Percentiles rank a stretch among this genome's conserved stretches.
These are phyloP conservation scores for Macrolepiota albuminosa DNA, from an alignment of 768 basidiomycete species.

Conservation along the genomic window DNA sequence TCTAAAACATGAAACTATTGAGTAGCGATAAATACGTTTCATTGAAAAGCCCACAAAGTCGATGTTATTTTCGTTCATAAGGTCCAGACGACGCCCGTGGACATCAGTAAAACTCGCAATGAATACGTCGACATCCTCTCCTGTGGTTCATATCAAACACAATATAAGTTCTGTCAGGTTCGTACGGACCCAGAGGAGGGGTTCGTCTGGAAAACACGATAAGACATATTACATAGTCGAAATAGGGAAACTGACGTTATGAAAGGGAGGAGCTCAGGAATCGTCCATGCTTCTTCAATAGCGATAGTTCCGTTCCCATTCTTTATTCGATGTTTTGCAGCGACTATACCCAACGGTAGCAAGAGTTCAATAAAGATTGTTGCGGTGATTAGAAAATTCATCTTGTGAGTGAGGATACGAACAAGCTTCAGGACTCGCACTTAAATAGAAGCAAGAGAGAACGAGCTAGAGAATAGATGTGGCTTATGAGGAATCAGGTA, in stretches of 20 bases:
- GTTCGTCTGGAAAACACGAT: conserved; percentile 3
- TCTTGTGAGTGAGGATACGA: not conserved
- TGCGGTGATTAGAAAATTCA: not conserved
- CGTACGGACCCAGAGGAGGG: conserved; percentile 20
- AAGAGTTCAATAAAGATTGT: not conserved
- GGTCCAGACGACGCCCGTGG: conserved; percentile 29
- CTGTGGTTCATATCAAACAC: conserved; percentile 11
- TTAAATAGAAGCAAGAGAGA: not conserved
- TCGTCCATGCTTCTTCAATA: conserved; percentile 37
- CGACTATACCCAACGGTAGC: not conserved
- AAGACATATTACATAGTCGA: not conserved
- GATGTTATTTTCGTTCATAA: conserved; percentile 34
- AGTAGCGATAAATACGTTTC: not conserved
- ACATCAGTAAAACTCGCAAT: conserved; percentile 32
- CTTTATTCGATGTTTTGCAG: conserved; percentile 17
- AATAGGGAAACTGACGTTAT: conserved; percentile 18
- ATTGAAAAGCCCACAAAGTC: conserved; percentile 28
- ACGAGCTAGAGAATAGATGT: not conserved
- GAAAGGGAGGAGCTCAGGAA: conserved; percentile 25
- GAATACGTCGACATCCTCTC: conserved; percentile 25
- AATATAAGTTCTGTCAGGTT: not conserved
- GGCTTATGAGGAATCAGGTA: not conserved
- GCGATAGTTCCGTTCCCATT: conserved; percentile 32
- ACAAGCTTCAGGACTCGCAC: not conserved
- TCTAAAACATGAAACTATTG: conserved; percentile 16